Evolutionary conservation across 305 asterid species (phyloP), one percentile per base, ranked within the genome.

Genomic region (Fraxinus ornus): DNA sequence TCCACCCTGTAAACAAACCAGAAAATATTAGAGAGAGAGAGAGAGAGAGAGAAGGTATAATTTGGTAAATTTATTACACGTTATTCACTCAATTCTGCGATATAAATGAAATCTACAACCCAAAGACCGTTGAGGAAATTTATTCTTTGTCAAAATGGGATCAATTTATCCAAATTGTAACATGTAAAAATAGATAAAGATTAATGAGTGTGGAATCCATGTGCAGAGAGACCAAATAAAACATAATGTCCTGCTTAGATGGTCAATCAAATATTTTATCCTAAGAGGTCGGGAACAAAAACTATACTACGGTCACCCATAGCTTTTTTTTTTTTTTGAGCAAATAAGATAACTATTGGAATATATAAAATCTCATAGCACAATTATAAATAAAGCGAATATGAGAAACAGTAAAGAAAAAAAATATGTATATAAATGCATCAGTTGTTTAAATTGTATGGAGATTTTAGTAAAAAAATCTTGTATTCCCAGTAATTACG

Each of bases 1-100:
- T 79, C 99, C 99, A 86, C 99, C 99, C 99, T 96, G 94, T 83
- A 85, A 57, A 82, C 32, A 86, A 7, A 75, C 17, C 17, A 15
- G 57, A 68, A 5, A 49, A 12, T 37, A 32, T 24, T 2, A 17
- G 36, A 82, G 22, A 28, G 44, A 75, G 47, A 28, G 32, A 5
- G 22, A 10, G 30, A 30, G 15, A 70, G 39, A 66, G 8, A 28
- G 62, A 7, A 15, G 15, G 37, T 7, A 49, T 24, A 24, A 13
- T 0, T 15, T 30, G 6, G 37, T 66, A 66, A 10, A 84, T 17
- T 30, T 57, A 8, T 41, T 52, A 55, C 72, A 72, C 3, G 3
- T 30, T 47, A 5, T 64, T 44, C 35, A 75, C 30, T 22, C 28
- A 32, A 41, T 78, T 79, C 76, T 44, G 32, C 33, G 13, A 55